A percentile compares a stretch with the other conserved stretches of the same genome.
phyloP scores from a whole-genome alignment of 306 rosid genomes.

The Mucuna pruriens region DNA sequence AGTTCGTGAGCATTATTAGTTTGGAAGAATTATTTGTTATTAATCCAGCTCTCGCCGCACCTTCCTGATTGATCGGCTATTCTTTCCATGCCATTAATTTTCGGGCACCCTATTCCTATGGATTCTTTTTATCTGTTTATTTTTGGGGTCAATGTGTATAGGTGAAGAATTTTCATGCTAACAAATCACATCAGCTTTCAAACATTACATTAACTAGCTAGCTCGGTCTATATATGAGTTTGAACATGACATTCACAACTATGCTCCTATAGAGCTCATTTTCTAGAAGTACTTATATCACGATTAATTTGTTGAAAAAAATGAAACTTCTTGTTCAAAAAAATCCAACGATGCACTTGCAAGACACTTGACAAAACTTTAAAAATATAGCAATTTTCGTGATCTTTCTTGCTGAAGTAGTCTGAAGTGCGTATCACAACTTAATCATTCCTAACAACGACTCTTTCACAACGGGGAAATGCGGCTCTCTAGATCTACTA shows the following conservation, averaged over 20 bases:
- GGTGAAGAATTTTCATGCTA: background rate
- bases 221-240: background rate
- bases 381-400: background rate
- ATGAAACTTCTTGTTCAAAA: background rate
- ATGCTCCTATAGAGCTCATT: background rate
- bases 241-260: background rate
- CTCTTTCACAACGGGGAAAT: background rate
- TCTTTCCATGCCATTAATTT: too few species aligned
- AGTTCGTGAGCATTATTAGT: background rate
- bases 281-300: slow-evolving; percentile 28
- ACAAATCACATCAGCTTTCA: background rate
- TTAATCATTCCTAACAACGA: background rate
- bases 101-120: background rate
- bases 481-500: background rate
- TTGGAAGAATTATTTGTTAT: background rate
- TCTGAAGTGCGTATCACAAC: slow-evolving; percentile 8
- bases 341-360: background rate
- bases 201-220: background rate
- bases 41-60: background rate
- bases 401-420: slow-evolving; percentile 6
- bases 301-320: background rate
- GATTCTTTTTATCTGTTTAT: background rate
- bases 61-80: too few species aligned
- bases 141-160: slow-evolving; percentile 1
- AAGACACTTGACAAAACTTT: background rate